Conservation (phyloP, 108 stramenopile genomes). For the Stephanodiscus triporus region DNA sequence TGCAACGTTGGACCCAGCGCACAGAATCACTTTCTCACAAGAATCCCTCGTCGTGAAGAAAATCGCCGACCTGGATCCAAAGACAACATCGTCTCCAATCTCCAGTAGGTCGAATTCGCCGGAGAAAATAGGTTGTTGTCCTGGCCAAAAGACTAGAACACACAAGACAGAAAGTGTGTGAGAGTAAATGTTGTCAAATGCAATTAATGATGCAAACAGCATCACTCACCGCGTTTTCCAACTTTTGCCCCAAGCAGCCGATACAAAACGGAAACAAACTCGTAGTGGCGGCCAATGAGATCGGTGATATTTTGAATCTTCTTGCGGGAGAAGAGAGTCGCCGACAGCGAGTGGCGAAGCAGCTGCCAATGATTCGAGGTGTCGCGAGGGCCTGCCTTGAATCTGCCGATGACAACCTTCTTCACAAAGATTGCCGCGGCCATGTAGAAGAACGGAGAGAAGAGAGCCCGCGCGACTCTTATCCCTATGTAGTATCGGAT, state of each 20-base stretch:
- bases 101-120: conserved; percentile 69
- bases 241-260: conserved; percentile 67
- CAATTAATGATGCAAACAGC: not conserved
- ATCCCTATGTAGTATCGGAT: conserved; percentile 67
- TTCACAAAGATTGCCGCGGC: conserved; percentile 57
- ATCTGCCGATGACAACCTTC: conserved; percentile 59
- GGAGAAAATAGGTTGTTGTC: conserved; percentile 27
- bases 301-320: conserved; percentile 37
- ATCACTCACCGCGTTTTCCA: conserved; percentile 49
- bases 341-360: conserved; percentile 44
- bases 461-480: conserved; percentile 19
- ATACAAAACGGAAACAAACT: conserved; percentile 53
- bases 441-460: conserved; percentile 56
- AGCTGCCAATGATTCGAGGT: conserved; percentile 51
- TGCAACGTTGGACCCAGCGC: conserved; percentile 56
- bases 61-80: conserved; percentile 61
- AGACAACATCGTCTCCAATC: conserved; percentile 73
- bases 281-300: conserved; percentile 64
- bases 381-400: conserved; percentile 62
- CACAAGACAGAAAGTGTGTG: not conserved
- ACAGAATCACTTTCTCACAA: conserved; percentile 54
- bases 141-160: conserved; percentile 64
- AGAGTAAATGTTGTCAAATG: not conserved
- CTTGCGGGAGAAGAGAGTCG: conserved; percentile 39
- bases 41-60: conserved; percentile 38